These are phyloP conservation scores for Pachysolen tannophilus DNA, from an alignment of 805 yeast species.

Conservation along the genomic window DNA sequence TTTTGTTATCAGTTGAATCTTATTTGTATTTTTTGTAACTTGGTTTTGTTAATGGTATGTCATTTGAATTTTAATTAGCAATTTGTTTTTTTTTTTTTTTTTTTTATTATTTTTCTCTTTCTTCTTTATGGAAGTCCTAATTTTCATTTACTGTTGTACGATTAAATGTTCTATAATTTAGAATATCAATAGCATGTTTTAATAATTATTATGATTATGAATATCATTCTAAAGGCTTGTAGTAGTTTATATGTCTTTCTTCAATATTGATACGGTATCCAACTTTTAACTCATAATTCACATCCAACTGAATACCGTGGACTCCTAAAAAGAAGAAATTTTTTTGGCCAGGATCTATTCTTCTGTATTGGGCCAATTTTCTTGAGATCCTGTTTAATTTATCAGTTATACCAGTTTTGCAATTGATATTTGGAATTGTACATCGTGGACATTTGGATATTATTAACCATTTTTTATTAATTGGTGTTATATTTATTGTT, in stretches of 20 bases:
- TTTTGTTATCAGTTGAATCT: no score
- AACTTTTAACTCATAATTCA: conserved; percentile 3
- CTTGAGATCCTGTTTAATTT: conserved; percentile 3
- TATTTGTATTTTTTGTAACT: no score
- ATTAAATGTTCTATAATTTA: no score
- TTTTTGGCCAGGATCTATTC: conserved; percentile 7
- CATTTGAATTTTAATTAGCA: no score
- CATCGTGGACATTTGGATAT: conserved; percentile 22
- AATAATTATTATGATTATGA: no score
- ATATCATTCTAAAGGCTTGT: conserved; percentile 7
- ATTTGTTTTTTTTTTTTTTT: no score
- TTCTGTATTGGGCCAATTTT: conserved; percentile 3
- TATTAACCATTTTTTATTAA: conserved; percentile 12
- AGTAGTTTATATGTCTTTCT: conserved; percentile 7
- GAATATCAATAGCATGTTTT: no score
- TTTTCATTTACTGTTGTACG: no score
- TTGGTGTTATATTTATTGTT: conserved; percentile 14
- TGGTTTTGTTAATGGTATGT: no score
- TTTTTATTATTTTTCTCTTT: no score
- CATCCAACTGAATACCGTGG: conserved; percentile 6
- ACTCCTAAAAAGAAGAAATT: conserved; percentile 8
- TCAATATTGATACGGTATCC: conserved; percentile 6
- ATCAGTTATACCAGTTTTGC: conserved; percentile 11
- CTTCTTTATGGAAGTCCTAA: no score
- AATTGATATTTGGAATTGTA: conserved; percentile 19